A percentile compares a stretch with the other conserved stretches of the same genome.
phyloP scores from a whole-genome alignment of 208 protist species.

The Leishmania amazonensis region DNA sequence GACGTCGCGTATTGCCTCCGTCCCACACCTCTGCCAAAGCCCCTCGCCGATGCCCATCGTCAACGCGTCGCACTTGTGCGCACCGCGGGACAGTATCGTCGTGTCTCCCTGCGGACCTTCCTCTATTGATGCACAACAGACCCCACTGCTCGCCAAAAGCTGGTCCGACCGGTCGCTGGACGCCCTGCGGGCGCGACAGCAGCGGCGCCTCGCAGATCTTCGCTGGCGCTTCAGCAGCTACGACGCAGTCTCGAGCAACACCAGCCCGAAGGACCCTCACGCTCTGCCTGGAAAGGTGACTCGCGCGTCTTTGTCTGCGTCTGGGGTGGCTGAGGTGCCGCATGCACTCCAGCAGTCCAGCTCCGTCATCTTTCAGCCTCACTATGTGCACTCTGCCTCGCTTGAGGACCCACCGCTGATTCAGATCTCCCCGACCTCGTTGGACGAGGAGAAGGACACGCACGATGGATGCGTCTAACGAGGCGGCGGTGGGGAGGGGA shows the following conservation, averaged over 20 bases:
- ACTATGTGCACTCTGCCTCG: neutral
- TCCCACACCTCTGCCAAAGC: neutral
- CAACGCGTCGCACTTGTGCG: neutral
- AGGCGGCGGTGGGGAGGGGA: neutral
- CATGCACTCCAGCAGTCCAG: neutral
- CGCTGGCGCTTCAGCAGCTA: constrained; percentile 19
- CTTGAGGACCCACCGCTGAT: constrained; percentile 21
- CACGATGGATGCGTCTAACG: neutral
- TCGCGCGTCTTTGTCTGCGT: neutral
- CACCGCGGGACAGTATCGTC: neutral
- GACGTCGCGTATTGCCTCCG: neutral
- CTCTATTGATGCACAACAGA: neutral
- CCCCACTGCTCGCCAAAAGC: neutral
- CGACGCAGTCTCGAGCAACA: neutral
- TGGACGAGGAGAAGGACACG: constrained; percentile 24
- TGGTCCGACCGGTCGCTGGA: neutral
- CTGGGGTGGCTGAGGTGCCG: neutral
- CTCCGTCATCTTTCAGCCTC: constrained; percentile 7
- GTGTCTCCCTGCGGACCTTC: neutral
- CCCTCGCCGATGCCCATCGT: neutral
- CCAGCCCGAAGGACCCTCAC: neutral
- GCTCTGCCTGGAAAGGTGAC: neutral
- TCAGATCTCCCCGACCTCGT: constrained; percentile 36
- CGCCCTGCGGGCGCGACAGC: constrained; percentile 8
- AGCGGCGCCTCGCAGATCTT: constrained; percentile 24